phyloP scores from a whole-genome alignment of 2,329 filamentous ascomycete species.

The Aureobasidium sp. region DNA sequence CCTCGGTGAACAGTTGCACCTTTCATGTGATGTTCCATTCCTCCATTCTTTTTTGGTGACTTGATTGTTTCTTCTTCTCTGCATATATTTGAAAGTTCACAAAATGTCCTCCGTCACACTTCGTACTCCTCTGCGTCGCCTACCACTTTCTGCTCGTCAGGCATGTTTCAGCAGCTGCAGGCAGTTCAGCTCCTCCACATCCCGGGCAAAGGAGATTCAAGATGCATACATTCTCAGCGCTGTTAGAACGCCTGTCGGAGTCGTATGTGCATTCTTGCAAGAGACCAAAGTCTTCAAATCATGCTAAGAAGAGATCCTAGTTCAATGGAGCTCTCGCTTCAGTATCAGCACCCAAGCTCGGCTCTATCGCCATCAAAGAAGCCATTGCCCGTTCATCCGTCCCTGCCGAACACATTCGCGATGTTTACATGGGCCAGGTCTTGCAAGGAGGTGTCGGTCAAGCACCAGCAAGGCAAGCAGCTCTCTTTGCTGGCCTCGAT shows the following conservation, averaged over 20 bases:
- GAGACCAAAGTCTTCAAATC: neutral
- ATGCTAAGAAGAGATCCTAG: conserved; percentile 39
- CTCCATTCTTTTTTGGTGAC: conserved; percentile 9
- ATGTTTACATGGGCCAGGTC: conserved; percentile 98
- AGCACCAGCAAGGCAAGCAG: conserved; percentile 83
- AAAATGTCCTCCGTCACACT: conserved; percentile 7
- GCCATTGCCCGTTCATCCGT: conserved; percentile 81
- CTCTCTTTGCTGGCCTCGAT: conserved; percentile 66
- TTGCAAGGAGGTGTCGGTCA: conserved; percentile 79
- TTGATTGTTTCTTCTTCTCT: conserved; percentile 1
- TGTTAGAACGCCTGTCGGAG: conserved; percentile 80
- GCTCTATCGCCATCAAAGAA: conserved; percentile 84
- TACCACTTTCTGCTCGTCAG: conserved; percentile 5
- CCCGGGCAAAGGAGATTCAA: conserved; percentile 59
- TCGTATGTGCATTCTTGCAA: conserved; percentile 48
- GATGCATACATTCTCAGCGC: conserved; percentile 93
- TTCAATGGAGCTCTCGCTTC: conserved; percentile 89
- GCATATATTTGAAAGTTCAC: neutral
- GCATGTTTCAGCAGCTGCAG: conserved; percentile 2
- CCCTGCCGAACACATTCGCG: conserved; percentile 71
- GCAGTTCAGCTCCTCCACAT: conserved; percentile 44
- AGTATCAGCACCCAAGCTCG: conserved; percentile 79
- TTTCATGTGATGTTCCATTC: conserved; percentile 11
- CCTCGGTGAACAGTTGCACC: conserved; percentile 7
- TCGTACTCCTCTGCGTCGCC: conserved; percentile 1